phyloP scores from a whole-genome alignment of 352 stramenopile species.

The Paralagenidium karlingii region DNA sequence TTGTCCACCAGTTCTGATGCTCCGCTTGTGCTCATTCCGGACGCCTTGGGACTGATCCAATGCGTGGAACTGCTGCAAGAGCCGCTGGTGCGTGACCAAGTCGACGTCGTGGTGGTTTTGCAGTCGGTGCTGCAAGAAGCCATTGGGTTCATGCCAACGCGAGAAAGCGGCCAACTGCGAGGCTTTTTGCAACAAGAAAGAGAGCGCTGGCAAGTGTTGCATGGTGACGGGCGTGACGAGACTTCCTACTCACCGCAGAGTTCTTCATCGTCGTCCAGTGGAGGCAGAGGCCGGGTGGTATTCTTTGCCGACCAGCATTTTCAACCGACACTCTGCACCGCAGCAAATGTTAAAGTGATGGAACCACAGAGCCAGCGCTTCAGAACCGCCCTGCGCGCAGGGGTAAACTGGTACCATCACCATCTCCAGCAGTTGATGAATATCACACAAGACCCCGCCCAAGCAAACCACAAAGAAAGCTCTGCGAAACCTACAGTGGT shows the following conservation, averaged over 20 bases:
- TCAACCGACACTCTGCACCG: too few species aligned
- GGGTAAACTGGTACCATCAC: slow-evolving; percentile 66
- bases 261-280: too few species aligned
- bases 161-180: slow-evolving; percentile 43
- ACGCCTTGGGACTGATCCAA: slow-evolving; percentile 54
- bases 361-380: too few species aligned
- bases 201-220: slow-evolving; percentile 32
- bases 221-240: slow-evolving; percentile 20
- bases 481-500: slow-evolving; percentile 10
- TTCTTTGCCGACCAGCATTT: too few species aligned
- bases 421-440: slow-evolving; percentile 42
- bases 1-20: background rate
- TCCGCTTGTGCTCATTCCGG: slow-evolving; percentile 45
- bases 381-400: too few species aligned
- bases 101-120: slow-evolving; percentile 44
- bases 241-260: slow-evolving; percentile 61
- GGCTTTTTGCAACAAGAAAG: slow-evolving; percentile 32
- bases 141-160: slow-evolving; percentile 43
- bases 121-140: slow-evolving; percentile 56
- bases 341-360: too few species aligned
- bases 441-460: slow-evolving; percentile 6
- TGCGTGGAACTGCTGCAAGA: slow-evolving; percentile 71
- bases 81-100: slow-evolving; percentile 19
- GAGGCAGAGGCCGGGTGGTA: too few species aligned
- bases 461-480: background rate